Evolutionary conservation across 2,329 filamentous ascomycete genomes (phyloP).

Genomic region (Curvularia eragrostidis): DNA sequence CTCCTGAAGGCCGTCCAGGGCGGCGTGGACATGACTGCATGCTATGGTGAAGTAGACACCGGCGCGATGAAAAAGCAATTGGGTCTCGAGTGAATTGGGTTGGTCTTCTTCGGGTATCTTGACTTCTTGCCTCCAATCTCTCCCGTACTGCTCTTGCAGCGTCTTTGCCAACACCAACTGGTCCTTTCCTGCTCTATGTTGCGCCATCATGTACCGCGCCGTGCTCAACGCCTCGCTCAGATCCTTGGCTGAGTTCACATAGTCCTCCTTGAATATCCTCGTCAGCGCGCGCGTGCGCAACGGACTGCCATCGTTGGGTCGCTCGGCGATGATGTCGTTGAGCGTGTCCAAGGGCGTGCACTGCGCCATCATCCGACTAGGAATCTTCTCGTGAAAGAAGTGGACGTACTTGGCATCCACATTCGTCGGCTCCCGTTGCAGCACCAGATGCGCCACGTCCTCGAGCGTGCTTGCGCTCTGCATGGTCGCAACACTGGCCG

Average conservation of each 20-base stretch:
- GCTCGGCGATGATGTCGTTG: constrained; percentile 69
- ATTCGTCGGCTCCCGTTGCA: constrained; percentile 72
- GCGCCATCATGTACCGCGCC: constrained; percentile 60
- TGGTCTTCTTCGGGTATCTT: constrained; percentile 69
- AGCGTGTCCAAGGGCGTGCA: constrained; percentile 72
- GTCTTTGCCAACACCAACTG: constrained; percentile 61
- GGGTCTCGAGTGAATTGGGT: constrained; percentile 75
- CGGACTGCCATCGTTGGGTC: constrained; percentile 69
- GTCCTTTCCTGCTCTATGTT: constrained; percentile 59
- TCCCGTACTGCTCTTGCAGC: constrained; percentile 49
- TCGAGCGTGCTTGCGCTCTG: constrained; percentile 79
- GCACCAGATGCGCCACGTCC: constrained; percentile 74
- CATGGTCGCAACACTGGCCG: constrained; percentile 83
- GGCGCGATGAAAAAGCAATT: constrained; percentile 78
- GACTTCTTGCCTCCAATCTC: constrained; percentile 58
- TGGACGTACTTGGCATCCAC: constrained; percentile 85
- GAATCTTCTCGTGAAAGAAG: constrained; percentile 91
- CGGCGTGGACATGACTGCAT: constrained; percentile 66
- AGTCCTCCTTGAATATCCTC: constrained; percentile 77
- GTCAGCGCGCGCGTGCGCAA: constrained; percentile 77
- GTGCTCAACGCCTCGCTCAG: constrained; percentile 70
- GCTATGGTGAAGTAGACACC: constrained; percentile 75
- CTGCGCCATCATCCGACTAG: constrained; percentile 73
- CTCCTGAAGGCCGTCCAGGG: constrained; percentile 59
- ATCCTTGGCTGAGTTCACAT: constrained; percentile 71